Conservation (phyloP, 1,284 basidiomycete genomes). For the Heimioporus punctisporus region DNA sequence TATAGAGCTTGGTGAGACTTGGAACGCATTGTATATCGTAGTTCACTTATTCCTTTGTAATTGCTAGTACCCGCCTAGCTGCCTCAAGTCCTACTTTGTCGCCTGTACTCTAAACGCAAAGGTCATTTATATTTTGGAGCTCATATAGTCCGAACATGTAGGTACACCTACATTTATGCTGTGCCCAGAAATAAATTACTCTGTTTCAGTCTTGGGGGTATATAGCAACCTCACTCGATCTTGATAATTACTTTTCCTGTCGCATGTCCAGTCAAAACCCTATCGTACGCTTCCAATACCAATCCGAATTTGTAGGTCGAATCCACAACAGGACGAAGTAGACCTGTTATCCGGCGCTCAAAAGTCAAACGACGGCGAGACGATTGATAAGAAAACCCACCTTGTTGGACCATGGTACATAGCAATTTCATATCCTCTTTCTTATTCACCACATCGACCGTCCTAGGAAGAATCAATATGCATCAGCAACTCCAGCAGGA, state of each 20-base stretch:
- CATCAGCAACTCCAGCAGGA: not conserved
- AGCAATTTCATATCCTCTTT: constrained; percentile 13
- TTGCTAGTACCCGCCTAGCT: not conserved
- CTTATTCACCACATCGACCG: constrained; percentile 8
- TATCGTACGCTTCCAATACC: constrained; percentile 59
- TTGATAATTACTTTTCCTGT: constrained; percentile 66
- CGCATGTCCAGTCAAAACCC: constrained; percentile 54
- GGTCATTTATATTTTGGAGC: too few relatives aligned
- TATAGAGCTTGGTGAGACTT: not conserved
- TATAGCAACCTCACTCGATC: constrained; percentile 43
- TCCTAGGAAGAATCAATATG: constrained; percentile 7
- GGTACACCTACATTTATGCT: too few relatives aligned
- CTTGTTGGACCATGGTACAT: constrained; percentile 21
- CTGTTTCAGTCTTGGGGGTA: too few relatives aligned
- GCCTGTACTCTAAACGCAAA: constrained; percentile 6
- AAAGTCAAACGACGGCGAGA: not conserved
- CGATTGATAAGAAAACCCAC: constrained; percentile 8
- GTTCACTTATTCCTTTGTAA: not conserved
- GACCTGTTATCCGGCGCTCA: constrained; percentile 35
- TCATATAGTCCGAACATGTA: too few relatives aligned
- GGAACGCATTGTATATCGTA: too few relatives aligned
- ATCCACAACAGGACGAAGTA: constrained; percentile 61
- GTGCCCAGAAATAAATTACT: too few relatives aligned
- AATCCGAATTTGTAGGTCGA: constrained; percentile 61
- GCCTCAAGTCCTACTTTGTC: constrained; percentile 5